Percentiles rank a stretch among this genome's conserved stretches.
Conservation (phyloP, 1,284 basidiomycete genomes). For the Ceratobasidium sp. region DNA sequence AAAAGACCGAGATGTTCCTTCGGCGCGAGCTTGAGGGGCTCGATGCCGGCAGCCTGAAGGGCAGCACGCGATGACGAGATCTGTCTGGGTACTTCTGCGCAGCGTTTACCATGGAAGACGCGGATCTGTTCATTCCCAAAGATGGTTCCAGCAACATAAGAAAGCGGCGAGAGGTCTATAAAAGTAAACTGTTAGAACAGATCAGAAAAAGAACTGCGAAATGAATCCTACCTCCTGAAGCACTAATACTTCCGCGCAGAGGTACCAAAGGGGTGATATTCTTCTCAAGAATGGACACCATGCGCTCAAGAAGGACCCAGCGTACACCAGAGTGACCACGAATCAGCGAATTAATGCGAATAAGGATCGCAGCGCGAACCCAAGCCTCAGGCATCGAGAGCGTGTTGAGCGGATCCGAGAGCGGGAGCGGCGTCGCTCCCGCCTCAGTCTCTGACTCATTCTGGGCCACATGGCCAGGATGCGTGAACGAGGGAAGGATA, state of each 20-base stretch:
- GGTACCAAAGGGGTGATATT: slow-evolving; percentile 69
- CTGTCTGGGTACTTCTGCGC: slow-evolving; percentile 66
- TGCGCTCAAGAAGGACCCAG: slow-evolving; percentile 83
- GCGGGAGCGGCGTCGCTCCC: slow-evolving; percentile 64
- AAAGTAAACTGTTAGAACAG: slow-evolving; percentile 16
- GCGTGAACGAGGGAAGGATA: slow-evolving; percentile 62
- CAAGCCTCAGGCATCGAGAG: slow-evolving; percentile 88
- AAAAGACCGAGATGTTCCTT: slow-evolving; percentile 88
- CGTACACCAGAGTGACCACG: slow-evolving; percentile 91
- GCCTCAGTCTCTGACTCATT: not conserved
- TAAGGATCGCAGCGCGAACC: slow-evolving; percentile 89
- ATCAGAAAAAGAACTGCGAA: slow-evolving; percentile 17
- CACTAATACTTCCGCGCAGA: slow-evolving; percentile 60
- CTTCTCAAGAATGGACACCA: slow-evolving; percentile 78
- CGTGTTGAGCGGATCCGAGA: slow-evolving; percentile 74
- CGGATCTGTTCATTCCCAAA: slow-evolving; percentile 85
- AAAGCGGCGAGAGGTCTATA: slow-evolving; percentile 80
- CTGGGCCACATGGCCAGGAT: slow-evolving; percentile 22
- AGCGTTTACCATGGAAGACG: slow-evolving; percentile 69
- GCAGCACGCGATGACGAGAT: slow-evolving; percentile 76
- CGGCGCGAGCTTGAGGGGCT: slow-evolving; percentile 77
- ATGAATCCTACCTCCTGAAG: slow-evolving; percentile 54
- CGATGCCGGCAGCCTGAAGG: slow-evolving; percentile 72
- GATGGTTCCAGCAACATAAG: slow-evolving; percentile 85
- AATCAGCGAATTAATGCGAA: slow-evolving; percentile 88